A percentile compares a stretch with the other conserved stretches of the same genome.
Evolutionary conservation across 1,139 yeast genomes (phyloP).

Genomic region (Debaryomyces singareniensis): DNA sequence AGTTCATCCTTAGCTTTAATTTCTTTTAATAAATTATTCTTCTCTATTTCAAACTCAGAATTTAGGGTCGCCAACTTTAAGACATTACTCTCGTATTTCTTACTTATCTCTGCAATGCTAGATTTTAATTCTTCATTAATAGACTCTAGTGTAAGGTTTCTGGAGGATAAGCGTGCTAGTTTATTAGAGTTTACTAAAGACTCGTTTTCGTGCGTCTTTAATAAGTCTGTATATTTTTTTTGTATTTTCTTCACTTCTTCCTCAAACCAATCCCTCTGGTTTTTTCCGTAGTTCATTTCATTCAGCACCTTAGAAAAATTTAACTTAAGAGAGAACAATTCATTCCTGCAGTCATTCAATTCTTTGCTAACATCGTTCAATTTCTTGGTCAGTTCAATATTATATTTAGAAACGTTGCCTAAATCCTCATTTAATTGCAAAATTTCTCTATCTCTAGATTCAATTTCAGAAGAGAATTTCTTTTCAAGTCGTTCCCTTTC

Average conservation of each 20-base stretch:
- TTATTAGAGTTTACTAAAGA: constrained; percentile 24
- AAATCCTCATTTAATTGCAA: constrained; percentile 46
- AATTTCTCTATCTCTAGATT: constrained; percentile 30
- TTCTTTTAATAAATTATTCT: constrained; percentile 56
- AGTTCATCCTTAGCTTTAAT: constrained; percentile 59
- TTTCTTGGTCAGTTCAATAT: constrained; percentile 40
- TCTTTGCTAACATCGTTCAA: constrained; percentile 32
- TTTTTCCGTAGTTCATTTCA: constrained; percentile 27
- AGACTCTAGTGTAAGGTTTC: constrained; percentile 18
- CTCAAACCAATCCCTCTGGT: constrained; percentile 45
- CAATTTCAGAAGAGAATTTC: constrained; percentile 1
- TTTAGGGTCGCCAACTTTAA: constrained; percentile 27
- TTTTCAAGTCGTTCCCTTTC: not conserved
- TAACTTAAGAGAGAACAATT: constrained; percentile 35
- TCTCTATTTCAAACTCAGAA: constrained; percentile 24
- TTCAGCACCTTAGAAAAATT: constrained; percentile 34
- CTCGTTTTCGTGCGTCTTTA: constrained; percentile 36
- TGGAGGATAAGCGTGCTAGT: constrained; percentile 20
- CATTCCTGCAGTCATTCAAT: constrained; percentile 29
- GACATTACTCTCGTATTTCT: constrained; percentile 40
- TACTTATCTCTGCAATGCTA: constrained; percentile 11
- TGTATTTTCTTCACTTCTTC: constrained; percentile 36
- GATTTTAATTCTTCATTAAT: constrained; percentile 14
- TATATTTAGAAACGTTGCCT: constrained; percentile 41
- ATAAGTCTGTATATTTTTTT: constrained; percentile 29